Base-by-base conservation (phyloP, 108 stramenopile genomes). In the Craspedostauros australis region DNA sequence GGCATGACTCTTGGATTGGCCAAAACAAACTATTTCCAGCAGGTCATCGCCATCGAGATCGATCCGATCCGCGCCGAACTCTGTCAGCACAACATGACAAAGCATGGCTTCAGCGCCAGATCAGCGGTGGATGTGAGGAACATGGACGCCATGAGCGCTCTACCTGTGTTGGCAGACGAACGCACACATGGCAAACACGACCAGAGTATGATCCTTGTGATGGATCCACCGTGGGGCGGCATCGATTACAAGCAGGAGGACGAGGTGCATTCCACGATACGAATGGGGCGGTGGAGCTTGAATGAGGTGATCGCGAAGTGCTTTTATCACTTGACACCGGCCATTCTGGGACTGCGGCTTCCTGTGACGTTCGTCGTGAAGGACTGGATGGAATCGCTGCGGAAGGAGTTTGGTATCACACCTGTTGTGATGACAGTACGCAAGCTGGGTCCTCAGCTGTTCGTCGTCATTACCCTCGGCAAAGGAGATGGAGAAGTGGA, bases 191-290 rank as follows among this genome's bases (percentile, higher is more conserved):
- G 62, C 28, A 31, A n/a, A n/a, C n/a, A n/a, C n/a, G n/a, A n/a
- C n/a, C n/a, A n/a, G n/a, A n/a, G n/a, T n/a, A n/a, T n/a, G n/a
- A n/a, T n/a, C n/a, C n/a, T 75, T 30, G 57, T 70, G 19, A 50
- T 70, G 33, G 74, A 75, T 70, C 74, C 74, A 27, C 74, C 74
- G 1, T 75, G 74, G 74, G 74, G 74, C 32, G 74, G 74, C n/a
- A 50, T 45, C 11, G 14, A 66, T 27, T 75, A 70, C 59, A 70
- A 70, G 40, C 50, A 54, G 19, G 30, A 74, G 24, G 37, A 21
- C 15, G 55, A 65, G 18, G 26, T 24, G 23, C 21, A 36, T 43
- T 34, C 47, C 24, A 20, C 24, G 6, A 0, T 73, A 4, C 39
- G 30, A 24, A 28, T 75, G 52, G 74, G 74, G 21, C 56, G 37